Conservation (phyloP, 768 basidiomycete genomes). For the Sporobolomyces phaffii region DNA sequence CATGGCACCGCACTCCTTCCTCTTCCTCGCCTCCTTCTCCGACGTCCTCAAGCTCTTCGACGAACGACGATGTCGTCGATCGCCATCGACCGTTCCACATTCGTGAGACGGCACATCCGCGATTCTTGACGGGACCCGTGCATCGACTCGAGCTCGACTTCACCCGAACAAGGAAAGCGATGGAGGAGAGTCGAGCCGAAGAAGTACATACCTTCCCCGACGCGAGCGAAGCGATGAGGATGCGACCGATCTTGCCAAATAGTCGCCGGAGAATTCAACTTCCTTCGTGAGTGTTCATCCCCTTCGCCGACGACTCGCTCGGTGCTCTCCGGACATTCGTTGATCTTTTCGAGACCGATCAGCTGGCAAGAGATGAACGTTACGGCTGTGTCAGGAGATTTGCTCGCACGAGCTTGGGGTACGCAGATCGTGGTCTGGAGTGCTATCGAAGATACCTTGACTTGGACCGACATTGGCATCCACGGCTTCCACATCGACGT, state of each 20-base stretch:
- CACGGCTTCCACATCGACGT: background rate
- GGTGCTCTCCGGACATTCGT: too few species aligned
- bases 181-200: constrained; percentile 6
- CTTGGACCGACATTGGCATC: background rate
- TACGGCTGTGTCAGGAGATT: constrained; percentile 4
- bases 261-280: background rate
- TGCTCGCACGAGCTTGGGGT: constrained; percentile 1
- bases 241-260: background rate
- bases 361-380: background rate
- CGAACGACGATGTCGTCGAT: background rate
- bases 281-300: background rate
- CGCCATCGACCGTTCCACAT: too few species aligned
- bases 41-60: background rate
- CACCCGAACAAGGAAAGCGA: background rate
- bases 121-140: too few species aligned
- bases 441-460: background rate
- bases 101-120: too few species aligned
- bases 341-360: background rate
- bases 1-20: background rate
- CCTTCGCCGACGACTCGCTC: too few species aligned
- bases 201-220: constrained; percentile 10
- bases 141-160: background rate
- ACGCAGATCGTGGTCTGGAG: background rate
- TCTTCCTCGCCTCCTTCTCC: background rate
- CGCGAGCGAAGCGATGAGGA: constrained; percentile 8